Evolutionary conservation across 345 rosid genomes (phyloP).

Genomic region (Salix brachista): DNA sequence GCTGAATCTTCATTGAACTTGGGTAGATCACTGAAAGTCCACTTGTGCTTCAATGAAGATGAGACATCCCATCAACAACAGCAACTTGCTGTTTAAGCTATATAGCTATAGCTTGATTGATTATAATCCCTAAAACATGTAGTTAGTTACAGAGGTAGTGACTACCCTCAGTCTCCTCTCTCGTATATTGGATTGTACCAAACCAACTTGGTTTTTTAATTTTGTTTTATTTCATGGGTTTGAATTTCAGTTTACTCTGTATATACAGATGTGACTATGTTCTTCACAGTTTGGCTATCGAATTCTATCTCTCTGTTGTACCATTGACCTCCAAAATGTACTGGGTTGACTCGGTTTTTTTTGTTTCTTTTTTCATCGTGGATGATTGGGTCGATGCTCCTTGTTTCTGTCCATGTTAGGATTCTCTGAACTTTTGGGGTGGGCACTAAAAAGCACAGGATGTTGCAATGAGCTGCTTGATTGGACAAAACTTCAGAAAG

Average conservation of each 20-base stretch:
- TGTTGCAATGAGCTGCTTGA: not conserved
- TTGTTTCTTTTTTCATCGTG: not conserved
- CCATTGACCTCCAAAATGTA: not conserved
- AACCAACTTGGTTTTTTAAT: not conserved
- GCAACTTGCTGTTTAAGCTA: constrained; percentile 50
- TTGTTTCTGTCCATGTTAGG: constrained; percentile 17
- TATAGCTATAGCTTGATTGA: not conserved
- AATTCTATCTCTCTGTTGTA: not conserved
- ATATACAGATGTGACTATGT: constrained; percentile 13
- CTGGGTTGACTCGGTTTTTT: not conserved
- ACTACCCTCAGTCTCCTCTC: constrained; percentile 4
- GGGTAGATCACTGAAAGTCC: constrained; percentile 33
- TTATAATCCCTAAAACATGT: constrained; percentile 4
- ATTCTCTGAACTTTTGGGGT: constrained; percentile 19
- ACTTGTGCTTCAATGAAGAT: constrained; percentile 55
- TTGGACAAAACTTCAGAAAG: not conserved
- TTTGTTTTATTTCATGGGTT: constrained; percentile 13
- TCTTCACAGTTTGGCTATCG: constrained; percentile 18
- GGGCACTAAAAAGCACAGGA: not conserved
- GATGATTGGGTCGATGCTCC: not conserved
- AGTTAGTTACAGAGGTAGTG: constrained; percentile 30
- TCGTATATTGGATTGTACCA: constrained; percentile 13
- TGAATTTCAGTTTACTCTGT: not conserved
- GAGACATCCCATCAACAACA: constrained; percentile 66
- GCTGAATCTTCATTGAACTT: constrained; percentile 27